Evolutionary conservation across 2,329 filamentous ascomycete species (phyloP), one percentile per base, ranked within the genome.

Genomic region (Fusarium armeniacum): DNA sequence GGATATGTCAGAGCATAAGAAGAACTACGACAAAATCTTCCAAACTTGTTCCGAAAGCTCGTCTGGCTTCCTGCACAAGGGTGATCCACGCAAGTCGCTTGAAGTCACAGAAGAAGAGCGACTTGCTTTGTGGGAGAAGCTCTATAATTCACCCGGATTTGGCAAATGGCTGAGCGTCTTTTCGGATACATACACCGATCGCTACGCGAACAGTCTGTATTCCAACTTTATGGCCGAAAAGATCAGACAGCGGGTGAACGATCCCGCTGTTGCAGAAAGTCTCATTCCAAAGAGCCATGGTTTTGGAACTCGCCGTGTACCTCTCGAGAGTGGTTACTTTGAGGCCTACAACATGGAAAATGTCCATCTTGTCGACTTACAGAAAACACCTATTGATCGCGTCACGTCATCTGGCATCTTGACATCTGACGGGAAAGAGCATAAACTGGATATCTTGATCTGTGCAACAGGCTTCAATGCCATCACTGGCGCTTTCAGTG

Each of bases 291-390:
- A 72, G 13, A 53, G 65, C 1, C 69, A 72, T 26, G 70, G 69
- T 0, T 72, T 65, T 28, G 66, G 69, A 4, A 65, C 60, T 0
- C 54, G 69, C 0, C 52, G 69, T 1, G 51, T 72, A 0, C 66
- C 69, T 2, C 30, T 72, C 4, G 70, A 72, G 43, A 72, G 69
- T n/a, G 69, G 70, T 0, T 72, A 72, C 15, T 72, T 61, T 24
- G 67, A 72, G 16, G 60, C 58, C 0, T 72, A 50, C 5, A 72
- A 72, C 9, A 30, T 69, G 5, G 6, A 41, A 9, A 70, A 72
- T 1, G 64, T 72, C 3, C 63, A 65, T n/a, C 54, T 72, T 0
- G 52, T 72, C 5, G 67, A 72, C 13, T 15, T 72, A 0, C 50
- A 63, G 18, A 59, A 72, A 18, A 55, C 60, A 1, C 66, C 69